Evolutionary conservation across 192 early-diverging fungal genomes (phyloP).

Genomic region (Entophlyctis helioformis): DNA sequence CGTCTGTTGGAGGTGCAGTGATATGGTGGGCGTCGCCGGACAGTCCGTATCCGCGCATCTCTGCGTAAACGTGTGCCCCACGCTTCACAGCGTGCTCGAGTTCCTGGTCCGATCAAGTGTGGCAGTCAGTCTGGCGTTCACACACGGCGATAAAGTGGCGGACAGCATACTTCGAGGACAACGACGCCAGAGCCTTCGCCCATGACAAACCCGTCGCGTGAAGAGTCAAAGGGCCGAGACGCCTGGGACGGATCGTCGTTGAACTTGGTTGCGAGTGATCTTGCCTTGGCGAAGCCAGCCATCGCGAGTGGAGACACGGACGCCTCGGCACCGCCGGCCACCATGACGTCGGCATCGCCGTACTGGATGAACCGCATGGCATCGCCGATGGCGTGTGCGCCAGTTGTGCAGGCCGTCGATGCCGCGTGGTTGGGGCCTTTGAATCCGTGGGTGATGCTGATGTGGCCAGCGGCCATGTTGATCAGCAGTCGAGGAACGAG

Average conservation of each 20-base stretch:
- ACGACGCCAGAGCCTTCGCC: slow-evolving; percentile 84
- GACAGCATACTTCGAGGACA: slow-evolving; percentile 59
- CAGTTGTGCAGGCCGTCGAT: slow-evolving; percentile 92
- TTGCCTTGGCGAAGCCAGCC: slow-evolving; percentile 78
- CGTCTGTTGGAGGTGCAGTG: slow-evolving; percentile 80
- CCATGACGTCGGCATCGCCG: slow-evolving; percentile 91
- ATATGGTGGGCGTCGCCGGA: slow-evolving; percentile 89
- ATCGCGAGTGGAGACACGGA: slow-evolving; percentile 73
- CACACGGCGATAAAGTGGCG: no score
- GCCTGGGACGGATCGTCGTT: slow-evolving; percentile 70
- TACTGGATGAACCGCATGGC: slow-evolving; percentile 85
- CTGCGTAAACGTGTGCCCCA: slow-evolving; percentile 84
- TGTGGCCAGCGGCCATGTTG: slow-evolving; percentile 91
- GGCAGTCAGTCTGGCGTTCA: not conserved
- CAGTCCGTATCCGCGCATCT: slow-evolving; percentile 79
- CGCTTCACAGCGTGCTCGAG: slow-evolving; percentile 72
- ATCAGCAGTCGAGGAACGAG: slow-evolving; percentile 83
- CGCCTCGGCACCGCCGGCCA: slow-evolving; percentile 85
- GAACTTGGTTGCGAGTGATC: slow-evolving; percentile 68
- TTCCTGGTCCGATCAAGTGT: slow-evolving; percentile 27
- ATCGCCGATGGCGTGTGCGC: slow-evolving; percentile 90
- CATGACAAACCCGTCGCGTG: slow-evolving; percentile 87
- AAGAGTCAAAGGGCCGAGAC: slow-evolving; percentile 81
- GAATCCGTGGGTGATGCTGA: slow-evolving; percentile 79
- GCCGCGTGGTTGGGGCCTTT: slow-evolving; percentile 88